Evolutionary conservation across 805 yeast genomes (phyloP), one percentile per base, ranked within the genome.

Genomic region (Saccharomyces paradoxus): DNA sequence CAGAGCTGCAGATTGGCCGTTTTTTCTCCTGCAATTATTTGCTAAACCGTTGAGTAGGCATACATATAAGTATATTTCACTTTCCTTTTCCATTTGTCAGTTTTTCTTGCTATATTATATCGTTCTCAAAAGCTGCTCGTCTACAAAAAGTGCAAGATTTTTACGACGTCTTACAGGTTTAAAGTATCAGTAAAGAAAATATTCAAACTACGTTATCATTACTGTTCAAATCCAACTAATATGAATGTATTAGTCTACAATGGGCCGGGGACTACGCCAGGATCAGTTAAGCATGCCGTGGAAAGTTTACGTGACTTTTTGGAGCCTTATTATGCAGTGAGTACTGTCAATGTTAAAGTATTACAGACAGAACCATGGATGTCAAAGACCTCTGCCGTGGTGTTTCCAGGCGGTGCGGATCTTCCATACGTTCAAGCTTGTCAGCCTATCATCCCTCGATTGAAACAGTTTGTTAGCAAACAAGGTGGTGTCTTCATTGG

Each of bases 391-490:
- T 74, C 95, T 0, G 73, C 88, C 58, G 66, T 94, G 47, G 96
- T 90, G 1, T 69, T 94, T 28, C 99, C 99, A 0, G 99, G 99
- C 3, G 99, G 99, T 7, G 97, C 98, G 0, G 99, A 94, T 67
- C 72, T 89, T 51, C 97, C 97, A 0, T 81, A 85, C 60, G 88
- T 96, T 58, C 74, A 77, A 52, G 81, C 78, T 3, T 77, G 95
- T 58, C 83, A 86, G 63, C 92, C 96, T 1, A 71, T 70, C 1
- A 89, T 90, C 0, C 87, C 85, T 62, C 63, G 71, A 9, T 73
- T 76, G 41, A 87, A 89, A 57, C 68, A 72, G 28, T 81, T 81
- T 50, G 89, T 77, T 60, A 89, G 89, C 1, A 74, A 82, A 30
- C 74, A 76, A 53, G 99, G 98, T 30, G 99, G 99, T 1, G 74